phyloP scores from a whole-genome alignment of 2,329 filamentous ascomycete species.

The Aphanoascus verrucosus region DNA sequence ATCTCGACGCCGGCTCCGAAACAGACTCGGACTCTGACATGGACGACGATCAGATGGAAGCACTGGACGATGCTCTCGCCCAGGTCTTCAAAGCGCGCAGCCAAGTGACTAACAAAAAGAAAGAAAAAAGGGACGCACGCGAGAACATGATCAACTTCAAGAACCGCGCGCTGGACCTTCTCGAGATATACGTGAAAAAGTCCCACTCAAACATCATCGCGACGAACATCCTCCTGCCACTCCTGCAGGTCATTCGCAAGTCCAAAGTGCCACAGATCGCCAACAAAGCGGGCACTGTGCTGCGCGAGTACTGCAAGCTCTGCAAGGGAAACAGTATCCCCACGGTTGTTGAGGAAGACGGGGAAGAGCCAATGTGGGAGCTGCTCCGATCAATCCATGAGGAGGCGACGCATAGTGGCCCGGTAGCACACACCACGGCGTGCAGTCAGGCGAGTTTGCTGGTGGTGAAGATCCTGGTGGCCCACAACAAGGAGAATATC shows the following conservation, averaged over 20 bases:
- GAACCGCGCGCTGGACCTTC: slow-evolving; percentile 76
- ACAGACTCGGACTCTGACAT: slow-evolving; percentile 59
- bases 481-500: slow-evolving; percentile 42
- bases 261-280: slow-evolving; percentile 66
- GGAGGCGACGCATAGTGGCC: slow-evolving; percentile 45
- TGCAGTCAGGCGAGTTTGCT: slow-evolving; percentile 52
- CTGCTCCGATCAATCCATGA: slow-evolving; percentile 58
- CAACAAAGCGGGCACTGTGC: slow-evolving; percentile 59
- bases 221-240: slow-evolving; percentile 60
- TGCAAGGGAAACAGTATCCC: slow-evolving; percentile 39
- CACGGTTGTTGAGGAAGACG: slow-evolving; percentile 30
- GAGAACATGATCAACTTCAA: slow-evolving; percentile 91
- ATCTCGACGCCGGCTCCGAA: slow-evolving; percentile 46
- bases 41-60: slow-evolving; percentile 93
- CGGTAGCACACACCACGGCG: slow-evolving; percentile 61
- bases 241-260: slow-evolving; percentile 65
- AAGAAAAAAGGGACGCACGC: slow-evolving; percentile 77
- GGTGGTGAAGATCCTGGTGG: slow-evolving; percentile 35
- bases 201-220: slow-evolving; percentile 58
- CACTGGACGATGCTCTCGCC: slow-evolving; percentile 68
- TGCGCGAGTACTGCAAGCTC: slow-evolving; percentile 61
- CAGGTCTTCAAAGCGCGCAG: slow-evolving; percentile 74
- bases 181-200: slow-evolving; percentile 74
- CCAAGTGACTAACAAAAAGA: slow-evolving; percentile 60
- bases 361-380: slow-evolving; percentile 39